Evolutionary conservation across 2,329 filamentous ascomycete genomes (phyloP), one percentile per base, ranked within the genome.

Genomic region (Talaromyces sp.): DNA sequence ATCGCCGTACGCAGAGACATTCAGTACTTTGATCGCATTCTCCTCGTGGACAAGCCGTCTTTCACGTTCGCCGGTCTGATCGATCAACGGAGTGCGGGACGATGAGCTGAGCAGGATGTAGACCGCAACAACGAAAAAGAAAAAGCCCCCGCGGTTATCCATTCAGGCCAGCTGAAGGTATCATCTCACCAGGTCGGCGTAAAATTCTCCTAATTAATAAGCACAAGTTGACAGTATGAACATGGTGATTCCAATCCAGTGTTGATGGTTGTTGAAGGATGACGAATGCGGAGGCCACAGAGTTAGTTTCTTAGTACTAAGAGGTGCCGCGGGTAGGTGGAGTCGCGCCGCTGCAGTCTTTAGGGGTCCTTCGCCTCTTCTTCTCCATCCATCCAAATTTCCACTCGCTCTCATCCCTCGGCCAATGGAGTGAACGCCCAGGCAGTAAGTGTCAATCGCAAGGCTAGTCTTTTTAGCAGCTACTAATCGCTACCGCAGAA

Each of bases 31-130:
- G 22, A 87, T 77, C 63, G 82, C 81, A 68, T 79, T 76, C 70
- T 81, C 80, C 74, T 88, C 84, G 67, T 81, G 78, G 19, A 77
- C 76, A 63, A 86, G 76, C 65, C 83, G 78, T 68, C 82, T 79
- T 65, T 85, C 80, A 61, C 80, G 75, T 66, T 80, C 77, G n/a
- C 75, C 76, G 67, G 78, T 76, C 62, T 80, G 77, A 59, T 78
- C 73, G 60, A 79, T 72, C 65, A 77, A 70, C 15, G 74, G 77
- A 29, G 77, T 71, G 68, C 77, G 80, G 34, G 76, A 76, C 67
- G 83, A 80, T 2, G 82, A 83, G 59, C 81, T 82, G 65, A 85
- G 76, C 67, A 85, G 80, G 64, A 86, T 78, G 76, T 85, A 85
- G 67, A 84, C 77, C 40, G 85, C 74, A 70, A 86, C 73, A 69